These are phyloP conservation scores for Yamadazyma laniorum DNA, from an alignment of 805 yeast genomes.

Conservation along the genomic window DNA sequence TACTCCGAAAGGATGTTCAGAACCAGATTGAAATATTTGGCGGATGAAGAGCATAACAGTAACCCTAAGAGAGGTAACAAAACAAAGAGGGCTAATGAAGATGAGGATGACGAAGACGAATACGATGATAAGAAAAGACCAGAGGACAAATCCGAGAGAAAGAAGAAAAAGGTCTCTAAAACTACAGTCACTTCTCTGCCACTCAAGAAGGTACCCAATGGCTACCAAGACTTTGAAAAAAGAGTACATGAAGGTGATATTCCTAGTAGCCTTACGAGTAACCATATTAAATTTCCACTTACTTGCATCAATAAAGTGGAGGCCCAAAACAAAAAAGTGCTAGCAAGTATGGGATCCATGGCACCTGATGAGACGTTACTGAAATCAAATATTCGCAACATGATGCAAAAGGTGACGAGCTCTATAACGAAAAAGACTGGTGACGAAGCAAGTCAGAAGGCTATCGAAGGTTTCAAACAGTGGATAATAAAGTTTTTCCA, in stretches of 20 bases:
- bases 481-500: slow-evolving; percentile 36
- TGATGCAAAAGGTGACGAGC: background rate
- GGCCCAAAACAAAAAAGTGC: slow-evolving; percentile 4
- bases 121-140: slow-evolving; percentile 9
- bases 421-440: background rate
- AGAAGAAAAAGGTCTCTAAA: slow-evolving; percentile 2
- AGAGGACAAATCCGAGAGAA: slow-evolving; percentile 5
- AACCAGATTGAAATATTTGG: slow-evolving; percentile 39
- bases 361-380: slow-evolving; percentile 13
- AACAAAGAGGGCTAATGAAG: slow-evolving; percentile 23
- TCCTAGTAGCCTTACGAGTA: background rate
- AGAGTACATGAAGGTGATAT: slow-evolving; percentile 3
- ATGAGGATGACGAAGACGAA: slow-evolving; percentile 14
- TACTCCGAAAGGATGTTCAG: slow-evolving; percentile 49
- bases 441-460: slow-evolving; percentile 6
- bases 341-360: background rate
- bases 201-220: slow-evolving; percentile 1
- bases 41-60: slow-evolving; percentile 36
- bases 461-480: slow-evolving; percentile 24
- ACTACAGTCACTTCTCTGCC: background rate
- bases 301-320: slow-evolving; percentile 17
- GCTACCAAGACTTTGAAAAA: slow-evolving; percentile 4
- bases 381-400: slow-evolving; percentile 22
- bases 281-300: slow-evolving; percentile 24
- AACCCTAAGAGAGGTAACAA: slow-evolving; percentile 34